Evolutionary conservation across 768 basidiomycete species (phyloP).

Genomic region (Collybia mongolica): DNA sequence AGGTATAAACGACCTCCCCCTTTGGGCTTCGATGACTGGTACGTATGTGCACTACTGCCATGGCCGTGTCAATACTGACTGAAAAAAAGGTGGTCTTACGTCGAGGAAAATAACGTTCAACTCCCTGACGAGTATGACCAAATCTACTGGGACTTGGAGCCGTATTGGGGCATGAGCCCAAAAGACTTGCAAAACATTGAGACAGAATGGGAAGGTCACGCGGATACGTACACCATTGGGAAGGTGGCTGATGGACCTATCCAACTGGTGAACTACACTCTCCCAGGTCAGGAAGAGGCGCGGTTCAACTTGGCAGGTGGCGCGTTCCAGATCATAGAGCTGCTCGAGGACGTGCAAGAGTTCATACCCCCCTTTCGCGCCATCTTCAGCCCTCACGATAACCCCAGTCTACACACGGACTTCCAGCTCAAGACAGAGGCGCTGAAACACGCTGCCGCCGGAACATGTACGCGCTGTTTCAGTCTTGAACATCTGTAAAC

Average conservation of each 20-base stretch:
- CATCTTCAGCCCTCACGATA: constrained; percentile 51
- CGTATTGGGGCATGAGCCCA: constrained; percentile 69
- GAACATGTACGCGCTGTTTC: constrained; percentile 29
- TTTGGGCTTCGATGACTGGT: constrained; percentile 85
- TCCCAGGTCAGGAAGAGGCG: constrained; percentile 19
- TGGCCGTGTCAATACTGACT: not conserved
- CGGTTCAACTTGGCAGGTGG: constrained; percentile 23
- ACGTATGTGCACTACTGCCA: constrained; percentile 26
- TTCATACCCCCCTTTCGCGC: constrained; percentile 47
- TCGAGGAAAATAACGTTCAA: constrained; percentile 2
- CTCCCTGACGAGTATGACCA: constrained; percentile 73
- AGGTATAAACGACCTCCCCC: constrained; percentile 79
- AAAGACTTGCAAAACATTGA: constrained; percentile 32
- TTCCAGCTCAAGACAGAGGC: constrained; percentile 32
- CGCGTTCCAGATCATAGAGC: constrained; percentile 31
- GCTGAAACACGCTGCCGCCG: constrained; percentile 32
- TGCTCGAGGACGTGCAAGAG: constrained; percentile 39
- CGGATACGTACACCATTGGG: constrained; percentile 38
- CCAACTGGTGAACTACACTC: constrained; percentile 26
- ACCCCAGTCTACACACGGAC: constrained; percentile 37
- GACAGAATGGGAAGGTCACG: constrained; percentile 33
- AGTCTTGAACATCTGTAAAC: not conserved
- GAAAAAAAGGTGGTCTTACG: constrained; percentile 1
- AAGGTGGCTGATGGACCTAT: constrained; percentile 28
- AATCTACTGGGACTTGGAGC: constrained; percentile 70